These are phyloP conservation scores for Cyanidium caldarium DNA, from an alignment of 23 red algal species.

Conservation along the genomic window DNA sequence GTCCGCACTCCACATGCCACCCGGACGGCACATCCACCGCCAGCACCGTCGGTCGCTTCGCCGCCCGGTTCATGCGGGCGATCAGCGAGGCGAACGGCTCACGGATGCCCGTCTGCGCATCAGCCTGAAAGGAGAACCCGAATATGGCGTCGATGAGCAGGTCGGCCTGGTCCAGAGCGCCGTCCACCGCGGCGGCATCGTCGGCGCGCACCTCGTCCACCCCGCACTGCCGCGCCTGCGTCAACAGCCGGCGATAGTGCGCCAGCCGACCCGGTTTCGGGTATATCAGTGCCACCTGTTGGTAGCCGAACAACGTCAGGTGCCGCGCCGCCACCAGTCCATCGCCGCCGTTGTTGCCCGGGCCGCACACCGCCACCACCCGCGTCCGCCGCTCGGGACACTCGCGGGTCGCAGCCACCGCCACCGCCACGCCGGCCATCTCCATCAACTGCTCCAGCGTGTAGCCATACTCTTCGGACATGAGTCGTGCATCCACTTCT, in stretches of 20 bases:
- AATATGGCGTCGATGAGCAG: conserved; percentile 70
- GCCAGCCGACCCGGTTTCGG: conserved; percentile 12
- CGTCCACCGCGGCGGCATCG: neutral
- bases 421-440: conserved; percentile 77
- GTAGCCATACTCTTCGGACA: conserved; percentile 23
- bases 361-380: conserved; percentile 52
- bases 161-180: neutral
- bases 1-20: conserved; percentile 59
- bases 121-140: conserved; percentile 71
- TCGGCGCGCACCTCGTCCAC: conserved; percentile 7
- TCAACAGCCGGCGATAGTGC: conserved; percentile 28
- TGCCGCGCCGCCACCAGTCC: conserved; percentile 96
- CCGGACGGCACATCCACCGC: conserved; percentile 86
- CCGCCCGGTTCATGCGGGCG: conserved; percentile 12
- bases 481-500: neutral
- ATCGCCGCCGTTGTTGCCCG: conserved; percentile 98
- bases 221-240: conserved; percentile 27
- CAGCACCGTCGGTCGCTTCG: neutral
- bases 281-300: conserved; percentile 22
- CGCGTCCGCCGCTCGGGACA: neutral
- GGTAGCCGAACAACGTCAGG: conserved; percentile 49
- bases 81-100: conserved; percentile 24
- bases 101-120: conserved; percentile 27
- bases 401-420: conserved; percentile 26
- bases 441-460: conserved; percentile 89